Conservation (phyloP, 257 asterid genomes). For the Fraxinus excelsior region DNA sequence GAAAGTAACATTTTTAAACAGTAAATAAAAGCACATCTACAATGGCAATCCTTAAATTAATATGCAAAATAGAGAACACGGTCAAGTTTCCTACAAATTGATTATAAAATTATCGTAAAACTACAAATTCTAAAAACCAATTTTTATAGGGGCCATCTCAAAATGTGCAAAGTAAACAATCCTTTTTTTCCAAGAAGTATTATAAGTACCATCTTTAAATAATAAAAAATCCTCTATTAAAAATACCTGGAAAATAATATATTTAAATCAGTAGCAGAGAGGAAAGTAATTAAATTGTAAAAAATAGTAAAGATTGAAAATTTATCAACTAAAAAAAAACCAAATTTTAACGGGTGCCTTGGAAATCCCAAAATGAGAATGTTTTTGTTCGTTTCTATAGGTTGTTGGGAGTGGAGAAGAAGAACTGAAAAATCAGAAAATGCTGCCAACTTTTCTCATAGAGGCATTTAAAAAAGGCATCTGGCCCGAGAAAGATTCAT, state of each 20-base stretch:
- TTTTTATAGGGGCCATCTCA: background rate
- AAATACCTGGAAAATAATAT: background rate
- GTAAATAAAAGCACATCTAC: background rate
- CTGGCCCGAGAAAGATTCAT: constrained; percentile 37
- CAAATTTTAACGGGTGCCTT: background rate
- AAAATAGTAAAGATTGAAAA: background rate
- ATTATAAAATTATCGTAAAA: background rate
- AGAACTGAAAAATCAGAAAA: constrained; percentile 20
- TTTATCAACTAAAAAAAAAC: background rate
- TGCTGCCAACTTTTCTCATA: constrained; percentile 27
- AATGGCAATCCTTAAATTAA: background rate
- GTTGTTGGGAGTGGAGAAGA: constrained; percentile 12
- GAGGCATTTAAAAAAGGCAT: constrained; percentile 14
- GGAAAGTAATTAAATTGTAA: background rate
- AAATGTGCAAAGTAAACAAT: background rate
- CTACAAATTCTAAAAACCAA: background rate
- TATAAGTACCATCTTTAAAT: background rate
- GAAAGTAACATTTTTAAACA: background rate
- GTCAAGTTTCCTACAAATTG: background rate
- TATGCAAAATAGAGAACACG: background rate
- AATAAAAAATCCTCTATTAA: background rate
- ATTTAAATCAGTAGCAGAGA: background rate
- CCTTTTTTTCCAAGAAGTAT: background rate
- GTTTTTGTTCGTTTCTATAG: background rate
- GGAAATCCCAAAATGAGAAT: constrained; percentile 21